Conservation (phyloP, 2,329 filamentous ascomycete species). For the Furcasterigmium furcatum region DNA sequence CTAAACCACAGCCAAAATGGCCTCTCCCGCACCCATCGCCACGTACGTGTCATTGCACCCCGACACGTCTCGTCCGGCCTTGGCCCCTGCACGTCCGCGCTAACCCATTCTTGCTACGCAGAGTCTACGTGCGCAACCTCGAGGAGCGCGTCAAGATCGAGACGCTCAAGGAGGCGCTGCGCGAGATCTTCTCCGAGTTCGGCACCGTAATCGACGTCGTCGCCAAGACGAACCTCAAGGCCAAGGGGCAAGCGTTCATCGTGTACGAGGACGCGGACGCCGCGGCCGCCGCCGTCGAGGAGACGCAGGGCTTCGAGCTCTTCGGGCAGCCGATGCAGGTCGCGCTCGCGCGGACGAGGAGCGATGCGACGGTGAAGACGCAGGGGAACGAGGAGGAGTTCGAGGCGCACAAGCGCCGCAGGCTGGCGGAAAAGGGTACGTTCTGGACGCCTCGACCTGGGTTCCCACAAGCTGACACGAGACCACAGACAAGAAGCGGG, state of each 20-base stretch:
- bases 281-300: constrained; percentile 79
- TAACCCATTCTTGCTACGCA: constrained; percentile 32
- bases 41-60: constrained; percentile 75
- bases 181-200: constrained; percentile 82
- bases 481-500: constrained; percentile 67
- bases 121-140: constrained; percentile 76
- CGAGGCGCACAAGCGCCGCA: constrained; percentile 79
- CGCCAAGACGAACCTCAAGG: constrained; percentile 84
- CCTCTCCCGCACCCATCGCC: constrained; percentile 47
- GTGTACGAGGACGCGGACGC: constrained; percentile 82
- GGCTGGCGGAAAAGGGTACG: constrained; percentile 86
- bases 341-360: constrained; percentile 76
- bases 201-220: constrained; percentile 82
- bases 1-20: constrained; percentile 22
- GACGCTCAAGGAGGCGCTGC: constrained; percentile 68
- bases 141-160: constrained; percentile 89
- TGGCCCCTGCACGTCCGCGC: constrained; percentile 15
- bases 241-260: constrained; percentile 93
- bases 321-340: constrained; percentile 89
- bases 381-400: constrained; percentile 77
- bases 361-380: constrained; percentile 80
- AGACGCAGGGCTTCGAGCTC: constrained; percentile 87
- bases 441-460: background rate
- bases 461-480: background rate
- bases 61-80: constrained; percentile 47